phyloP scores from a whole-genome alignment of 306 rosid genomes.

The Heteromeles arbutifolia region DNA sequence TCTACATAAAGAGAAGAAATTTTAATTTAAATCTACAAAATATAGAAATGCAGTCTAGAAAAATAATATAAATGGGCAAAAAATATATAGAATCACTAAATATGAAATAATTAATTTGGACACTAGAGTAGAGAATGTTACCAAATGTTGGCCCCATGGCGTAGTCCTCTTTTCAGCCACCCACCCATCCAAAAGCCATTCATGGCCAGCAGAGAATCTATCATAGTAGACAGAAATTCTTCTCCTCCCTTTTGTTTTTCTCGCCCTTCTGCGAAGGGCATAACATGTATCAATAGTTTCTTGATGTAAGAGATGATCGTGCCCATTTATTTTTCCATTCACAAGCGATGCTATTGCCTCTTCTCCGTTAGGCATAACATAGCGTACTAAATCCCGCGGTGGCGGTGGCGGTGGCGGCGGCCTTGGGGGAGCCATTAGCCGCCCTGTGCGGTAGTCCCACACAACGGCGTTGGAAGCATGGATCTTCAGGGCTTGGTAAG shows the following conservation, averaged over 20 bases:
- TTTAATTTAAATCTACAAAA: no score
- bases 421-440: neutral
- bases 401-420: neutral
- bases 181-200: neutral
- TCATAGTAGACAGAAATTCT: no score
- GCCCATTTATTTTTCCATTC: no score
- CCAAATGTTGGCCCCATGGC: neutral
- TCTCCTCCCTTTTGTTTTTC: no score
- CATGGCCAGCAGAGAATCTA: neutral
- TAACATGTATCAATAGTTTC: no score
- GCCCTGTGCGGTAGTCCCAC: neutral
- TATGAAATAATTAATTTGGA: neutral
- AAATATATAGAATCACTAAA: neutral
- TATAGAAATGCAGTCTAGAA: no score
- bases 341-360: neutral
- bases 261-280: no score
- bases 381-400: neutral
- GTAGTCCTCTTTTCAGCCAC: neutral
- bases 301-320: neutral
- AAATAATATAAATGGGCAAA: neutral
- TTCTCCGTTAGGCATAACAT: neutral
- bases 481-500: neutral
- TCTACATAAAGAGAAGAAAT: no score
- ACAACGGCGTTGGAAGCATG: neutral
- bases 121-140: neutral